Conservation (phyloP, 805 yeast genomes). For the Spathaspora sp. region DNA sequence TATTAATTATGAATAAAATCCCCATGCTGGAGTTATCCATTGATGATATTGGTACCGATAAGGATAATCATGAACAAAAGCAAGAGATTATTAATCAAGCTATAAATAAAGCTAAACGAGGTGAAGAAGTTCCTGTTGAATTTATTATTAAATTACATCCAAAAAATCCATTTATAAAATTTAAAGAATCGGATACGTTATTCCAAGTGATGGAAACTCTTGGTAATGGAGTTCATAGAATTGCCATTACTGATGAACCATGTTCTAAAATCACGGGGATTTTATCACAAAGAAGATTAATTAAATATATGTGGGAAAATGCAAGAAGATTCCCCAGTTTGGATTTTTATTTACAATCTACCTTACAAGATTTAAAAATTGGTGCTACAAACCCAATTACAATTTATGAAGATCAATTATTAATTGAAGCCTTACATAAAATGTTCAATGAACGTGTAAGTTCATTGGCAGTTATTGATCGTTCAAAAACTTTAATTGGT, state of each 20-base stretch:
- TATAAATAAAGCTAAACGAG: constrained; percentile 67
- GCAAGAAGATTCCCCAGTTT: constrained; percentile 81
- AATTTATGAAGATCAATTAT: constrained; percentile 79
- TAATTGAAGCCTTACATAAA: constrained; percentile 79
- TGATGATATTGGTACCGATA: constrained; percentile 23
- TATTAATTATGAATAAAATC: constrained; percentile 77
- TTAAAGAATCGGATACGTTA: constrained; percentile 65
- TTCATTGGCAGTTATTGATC: constrained; percentile 89
- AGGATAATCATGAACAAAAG: constrained; percentile 22
- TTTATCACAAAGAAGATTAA: constrained; percentile 83
- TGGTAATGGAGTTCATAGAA: constrained; percentile 94
- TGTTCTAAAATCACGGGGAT: constrained; percentile 74
- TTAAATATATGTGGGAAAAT: constrained; percentile 87
- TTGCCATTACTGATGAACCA: constrained; percentile 62
- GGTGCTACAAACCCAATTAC: constrained; percentile 72
- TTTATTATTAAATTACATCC: constrained; percentile 82
- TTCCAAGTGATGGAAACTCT: constrained; percentile 76
- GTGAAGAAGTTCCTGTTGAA: constrained; percentile 87
- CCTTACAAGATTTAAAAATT: constrained; percentile 69
- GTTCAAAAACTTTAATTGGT: constrained; percentile 71
- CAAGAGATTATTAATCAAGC: constrained; percentile 39
- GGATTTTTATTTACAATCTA: constrained; percentile 66
- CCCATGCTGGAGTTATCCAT: constrained; percentile 32
- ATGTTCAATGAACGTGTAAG: constrained; percentile 85
- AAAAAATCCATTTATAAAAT: constrained; percentile 81